Evolutionary conservation across 2,329 filamentous ascomycete genomes (phyloP), one percentile per base, ranked within the genome.

Genomic region (Metarhizium humberi): DNA sequence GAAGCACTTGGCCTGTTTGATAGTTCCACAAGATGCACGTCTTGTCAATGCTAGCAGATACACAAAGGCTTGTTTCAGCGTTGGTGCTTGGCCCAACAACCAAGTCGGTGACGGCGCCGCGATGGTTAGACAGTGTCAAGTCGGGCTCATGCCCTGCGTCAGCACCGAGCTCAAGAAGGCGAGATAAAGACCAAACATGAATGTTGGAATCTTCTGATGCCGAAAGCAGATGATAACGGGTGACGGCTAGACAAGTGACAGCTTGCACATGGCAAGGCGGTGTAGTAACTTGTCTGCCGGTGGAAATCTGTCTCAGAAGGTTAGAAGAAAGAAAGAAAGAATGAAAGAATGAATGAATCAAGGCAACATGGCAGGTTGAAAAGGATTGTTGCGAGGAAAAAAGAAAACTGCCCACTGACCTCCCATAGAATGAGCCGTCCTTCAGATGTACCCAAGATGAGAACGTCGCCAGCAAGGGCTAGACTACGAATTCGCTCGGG

Each of bases 11-110:
- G 43, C 90, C 90, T 0, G 84, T 88, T 58, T 85, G 83, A 67
- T 95, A 95, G 71, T 97, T 92, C 94, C 94, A 99, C 57, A 95
- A 78, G 64, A 96, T 86, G 62, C 90, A 90, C 7, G 90, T 94
- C 71, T 89, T 92, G 73, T 97, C 94, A 63, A 82, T 85, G 60
- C 90, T 90, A 6, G 86, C 83, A 3, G 92, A 95, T 20, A 96
- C 80, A 57, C 88, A 92, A 58, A 97, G 84, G 68, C 89, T 92
- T 56, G 87, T 87, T 63, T 85, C 82, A 16, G 73, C 67, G 67
- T 83, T 86, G 57, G 79, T 75, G 66, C 87, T 86, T 64, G 88
- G 84, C 18, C 88, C 86, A 47, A 79, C 72, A 5, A 71, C 71
- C 18, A 88, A 67, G 52, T 78, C 82, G 58, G 82, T 92, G 69